Percentiles rank a stretch among this genome's conserved stretches.
These are phyloP conservation scores for Fusarium subtropicale DNA, from an alignment of 2,329 filamentous ascomycete genomes.

Conservation along the genomic window DNA sequence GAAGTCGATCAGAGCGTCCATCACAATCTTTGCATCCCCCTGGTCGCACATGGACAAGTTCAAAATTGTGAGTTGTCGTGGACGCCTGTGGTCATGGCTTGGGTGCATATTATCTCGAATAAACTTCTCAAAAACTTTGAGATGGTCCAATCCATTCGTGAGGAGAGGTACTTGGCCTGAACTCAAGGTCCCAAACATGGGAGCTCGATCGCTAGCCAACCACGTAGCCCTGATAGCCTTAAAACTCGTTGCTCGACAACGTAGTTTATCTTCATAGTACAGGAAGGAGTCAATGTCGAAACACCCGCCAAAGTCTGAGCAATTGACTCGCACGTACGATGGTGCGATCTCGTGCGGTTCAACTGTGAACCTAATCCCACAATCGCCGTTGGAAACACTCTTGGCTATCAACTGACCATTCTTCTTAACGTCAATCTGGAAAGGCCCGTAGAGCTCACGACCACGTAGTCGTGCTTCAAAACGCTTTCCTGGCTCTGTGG, in stretches of 20 bases:
- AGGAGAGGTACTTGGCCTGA: not conserved
- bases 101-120: not conserved
- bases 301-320: not conserved
- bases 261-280: conserved; percentile 7
- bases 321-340: conserved; percentile 7
- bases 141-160: not conserved
- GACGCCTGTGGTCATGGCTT: not conserved
- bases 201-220: not conserved
- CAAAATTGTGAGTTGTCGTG: conserved; percentile 1
- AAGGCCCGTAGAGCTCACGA: not conserved
- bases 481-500: not conserved
- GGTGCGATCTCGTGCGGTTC: not conserved
- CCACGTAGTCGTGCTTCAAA: conserved; percentile 2
- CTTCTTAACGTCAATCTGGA: not conserved
- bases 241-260: conserved; percentile 11
- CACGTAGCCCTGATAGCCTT: not conserved
- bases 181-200: not conserved
- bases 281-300: conserved; percentile 11
- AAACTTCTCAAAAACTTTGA: not conserved
- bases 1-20: conserved; percentile 4
- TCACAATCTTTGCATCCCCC: conserved; percentile 6
- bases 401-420: not conserved
- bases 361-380: not conserved
- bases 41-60: conserved; percentile 14
- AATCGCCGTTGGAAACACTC: not conserved